phyloP scores from a whole-genome alignment of 1,284 basidiomycete genomes.

The Naganishia sp. region DNA sequence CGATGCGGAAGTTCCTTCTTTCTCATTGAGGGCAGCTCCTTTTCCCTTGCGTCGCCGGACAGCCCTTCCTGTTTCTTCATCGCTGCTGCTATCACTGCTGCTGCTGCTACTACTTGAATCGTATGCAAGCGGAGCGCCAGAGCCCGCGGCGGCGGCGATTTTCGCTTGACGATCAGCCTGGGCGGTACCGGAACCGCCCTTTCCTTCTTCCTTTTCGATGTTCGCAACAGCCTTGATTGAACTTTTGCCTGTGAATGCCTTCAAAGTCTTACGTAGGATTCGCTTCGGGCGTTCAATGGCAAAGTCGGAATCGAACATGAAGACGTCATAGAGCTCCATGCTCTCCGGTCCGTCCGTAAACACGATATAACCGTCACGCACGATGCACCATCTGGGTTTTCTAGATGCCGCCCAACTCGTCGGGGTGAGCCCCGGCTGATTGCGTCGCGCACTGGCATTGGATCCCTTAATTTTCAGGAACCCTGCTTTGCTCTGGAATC shows the following conservation, averaged over 20 bases:
- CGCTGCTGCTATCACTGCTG: constrained; percentile 4
- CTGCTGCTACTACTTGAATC: constrained; percentile 7
- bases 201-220: constrained; percentile 29
- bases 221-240: constrained; percentile 28
- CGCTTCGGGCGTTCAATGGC: constrained; percentile 65
- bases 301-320: constrained; percentile 89
- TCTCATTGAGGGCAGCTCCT: constrained; percentile 24
- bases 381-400: constrained; percentile 85
- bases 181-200: constrained; percentile 21
- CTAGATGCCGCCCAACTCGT: constrained; percentile 66
- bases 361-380: constrained; percentile 90
- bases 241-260: constrained; percentile 40
- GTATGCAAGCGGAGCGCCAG: constrained; percentile 24
- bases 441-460: constrained; percentile 55
- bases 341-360: constrained; percentile 84
- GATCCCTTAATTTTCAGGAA: constrained; percentile 62
- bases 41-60: constrained; percentile 15
- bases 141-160: constrained; percentile 33
- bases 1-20: constrained; percentile 37
- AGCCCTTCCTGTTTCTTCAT: constrained; percentile 6
- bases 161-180: constrained; percentile 15
- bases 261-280: constrained; percentile 49
- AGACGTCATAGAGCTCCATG: constrained; percentile 86
- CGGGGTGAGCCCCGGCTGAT: constrained; percentile 53
- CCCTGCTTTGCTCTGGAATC: constrained; percentile 80